These are phyloP conservation scores for Tulasnella sp. DNA, from an alignment of 768 basidiomycete genomes.

Conservation along the genomic window DNA sequence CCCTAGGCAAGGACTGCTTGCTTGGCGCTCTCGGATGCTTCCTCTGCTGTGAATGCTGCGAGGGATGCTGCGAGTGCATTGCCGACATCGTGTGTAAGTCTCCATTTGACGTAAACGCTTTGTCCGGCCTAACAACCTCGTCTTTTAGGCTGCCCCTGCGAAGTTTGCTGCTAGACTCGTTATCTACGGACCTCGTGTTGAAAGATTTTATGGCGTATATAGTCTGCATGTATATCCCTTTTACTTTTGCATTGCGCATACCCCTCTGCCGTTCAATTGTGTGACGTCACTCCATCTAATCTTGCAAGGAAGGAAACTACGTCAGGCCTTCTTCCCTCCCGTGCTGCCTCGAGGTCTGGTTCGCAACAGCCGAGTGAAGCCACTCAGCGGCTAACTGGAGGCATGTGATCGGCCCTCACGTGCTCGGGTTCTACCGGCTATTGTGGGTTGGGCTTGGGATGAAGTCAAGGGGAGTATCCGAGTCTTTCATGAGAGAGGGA, in stretches of 20 bases:
- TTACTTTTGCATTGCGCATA: background rate
- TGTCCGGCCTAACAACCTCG: background rate
- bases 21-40: conserved; percentile 16
- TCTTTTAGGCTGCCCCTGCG: conserved; percentile 20
- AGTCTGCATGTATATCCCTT: background rate
- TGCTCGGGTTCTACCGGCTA: no score
- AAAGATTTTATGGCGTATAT: background rate
- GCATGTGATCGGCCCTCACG: no score
- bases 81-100: conserved; percentile 20
- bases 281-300: no score
- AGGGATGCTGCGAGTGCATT: conserved; percentile 22
- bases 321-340: no score
- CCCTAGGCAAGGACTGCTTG: conserved; percentile 13
- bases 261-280: background rate
- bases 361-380: no score
- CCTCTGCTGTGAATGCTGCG: conserved; percentile 20
- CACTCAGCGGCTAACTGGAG: no score
- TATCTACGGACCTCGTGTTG: background rate
- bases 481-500: no score
- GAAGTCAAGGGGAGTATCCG: no score
- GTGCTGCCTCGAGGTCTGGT: no score
- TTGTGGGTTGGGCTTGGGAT: no score
- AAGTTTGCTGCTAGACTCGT: conserved; percentile 14
- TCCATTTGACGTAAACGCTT: background rate
- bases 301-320: no score